Conservation (phyloP, 345 rosid genomes). For the Pugionium dolabratum region DNA sequence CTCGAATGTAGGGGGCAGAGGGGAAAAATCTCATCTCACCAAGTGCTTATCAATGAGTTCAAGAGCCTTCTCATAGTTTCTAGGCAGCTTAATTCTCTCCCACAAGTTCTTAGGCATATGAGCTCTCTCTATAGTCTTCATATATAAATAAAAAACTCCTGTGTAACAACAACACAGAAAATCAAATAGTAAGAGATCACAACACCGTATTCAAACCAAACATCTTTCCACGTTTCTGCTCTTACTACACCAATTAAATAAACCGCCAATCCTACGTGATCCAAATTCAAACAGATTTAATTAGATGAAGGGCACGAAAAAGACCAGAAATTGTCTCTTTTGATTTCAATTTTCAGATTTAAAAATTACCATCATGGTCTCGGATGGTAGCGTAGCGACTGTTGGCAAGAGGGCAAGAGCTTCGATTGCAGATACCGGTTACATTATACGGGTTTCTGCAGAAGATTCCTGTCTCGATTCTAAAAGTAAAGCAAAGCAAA, state of each 20-base stretch:
- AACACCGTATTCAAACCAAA: background rate
- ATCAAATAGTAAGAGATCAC: constrained; percentile 13
- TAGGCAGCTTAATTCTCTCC: constrained; percentile 86
- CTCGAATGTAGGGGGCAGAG: background rate
- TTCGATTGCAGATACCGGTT: constrained; percentile 88
- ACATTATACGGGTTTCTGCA: constrained; percentile 96
- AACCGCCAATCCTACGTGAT: background rate
- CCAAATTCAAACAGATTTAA: background rate
- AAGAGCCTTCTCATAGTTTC: constrained; percentile 84
- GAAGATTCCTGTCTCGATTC: constrained; percentile 82
- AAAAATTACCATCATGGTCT: constrained; percentile 69
- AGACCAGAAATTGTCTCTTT: background rate
- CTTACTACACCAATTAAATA: background rate
- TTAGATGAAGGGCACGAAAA: constrained; percentile 3
- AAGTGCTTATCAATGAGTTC: constrained; percentile 84
- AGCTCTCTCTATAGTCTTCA: constrained; percentile 97
- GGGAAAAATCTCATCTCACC: constrained; percentile 47
- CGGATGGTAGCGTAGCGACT: constrained; percentile 95
- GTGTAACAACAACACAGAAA: constrained; percentile 20
- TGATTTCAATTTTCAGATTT: background rate
- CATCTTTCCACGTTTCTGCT: constrained; percentile 4
- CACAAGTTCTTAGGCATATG: constrained; percentile 84
- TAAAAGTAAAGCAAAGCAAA: constrained; percentile 35
- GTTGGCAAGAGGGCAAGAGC: constrained; percentile 97
- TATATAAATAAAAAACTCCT: constrained; percentile 90